Evolutionary conservation across 345 rosid genomes (phyloP).

Genomic region (Eucalyptus lansdowneana): DNA sequence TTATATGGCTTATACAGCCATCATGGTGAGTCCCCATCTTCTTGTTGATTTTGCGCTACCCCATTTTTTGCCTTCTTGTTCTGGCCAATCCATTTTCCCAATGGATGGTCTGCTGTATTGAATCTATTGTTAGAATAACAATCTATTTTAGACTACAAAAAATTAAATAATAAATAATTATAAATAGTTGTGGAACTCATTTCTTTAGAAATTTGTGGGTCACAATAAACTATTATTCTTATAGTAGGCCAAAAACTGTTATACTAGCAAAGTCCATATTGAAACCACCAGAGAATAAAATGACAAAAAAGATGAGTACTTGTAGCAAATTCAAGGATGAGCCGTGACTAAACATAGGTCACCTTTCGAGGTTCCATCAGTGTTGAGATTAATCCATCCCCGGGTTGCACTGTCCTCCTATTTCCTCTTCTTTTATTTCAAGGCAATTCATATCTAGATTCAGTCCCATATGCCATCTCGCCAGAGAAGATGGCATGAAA

Average conservation of each 20-base stretch:
- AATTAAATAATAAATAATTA: no score
- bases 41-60: not conserved
- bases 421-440: not conserved
- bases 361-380: no score
- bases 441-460: not conserved
- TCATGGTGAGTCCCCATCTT: not conserved
- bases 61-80: not conserved
- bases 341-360: no score
- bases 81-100: not conserved
- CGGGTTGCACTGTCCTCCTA: not conserved
- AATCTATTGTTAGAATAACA: no score
- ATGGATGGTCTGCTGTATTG: no score
- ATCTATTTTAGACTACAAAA: rapidly evolving
- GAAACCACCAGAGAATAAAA: no score
- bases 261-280: not conserved
- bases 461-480: not conserved
- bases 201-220: rapidly evolving
- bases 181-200: rapidly evolving
- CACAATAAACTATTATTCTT: rapidly evolving
- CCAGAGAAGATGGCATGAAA: not conserved
- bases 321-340: not conserved
- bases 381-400: not conserved
- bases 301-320: not conserved
- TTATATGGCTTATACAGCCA: not conserved
- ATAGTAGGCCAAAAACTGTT: rapidly evolving